Percentiles rank a stretch among this genome's conserved stretches.
These are phyloP conservation scores for Oehlia diaphana DNA, from an alignment of 192 early-diverging fungal species.

Conservation along the genomic window DNA sequence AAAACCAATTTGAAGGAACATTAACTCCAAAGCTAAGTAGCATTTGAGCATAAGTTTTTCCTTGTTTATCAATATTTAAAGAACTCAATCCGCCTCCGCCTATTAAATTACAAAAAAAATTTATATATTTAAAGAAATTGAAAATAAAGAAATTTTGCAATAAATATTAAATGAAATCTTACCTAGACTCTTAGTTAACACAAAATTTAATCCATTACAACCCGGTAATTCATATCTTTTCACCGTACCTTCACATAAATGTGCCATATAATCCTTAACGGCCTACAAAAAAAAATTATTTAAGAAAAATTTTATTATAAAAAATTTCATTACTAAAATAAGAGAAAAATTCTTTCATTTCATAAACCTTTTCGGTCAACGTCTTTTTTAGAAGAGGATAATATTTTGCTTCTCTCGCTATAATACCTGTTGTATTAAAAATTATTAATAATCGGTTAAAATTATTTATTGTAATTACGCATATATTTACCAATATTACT, in stretches of 20 bases:
- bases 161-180: slow-evolving; percentile 23
- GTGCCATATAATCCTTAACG: slow-evolving; percentile 55
- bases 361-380: slow-evolving; percentile 45
- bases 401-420: slow-evolving; percentile 58
- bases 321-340: neutral
- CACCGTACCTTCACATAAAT: slow-evolving; percentile 60
- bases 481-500: slow-evolving; percentile 45
- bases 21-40: slow-evolving; percentile 54
- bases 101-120: slow-evolving; percentile 12
- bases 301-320: neutral
- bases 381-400: slow-evolving; percentile 54
- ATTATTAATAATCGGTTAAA: neutral
- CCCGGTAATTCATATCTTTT: slow-evolving; percentile 63
- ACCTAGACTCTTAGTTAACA: slow-evolving; percentile 59
- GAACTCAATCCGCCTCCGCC: slow-evolving; percentile 65
- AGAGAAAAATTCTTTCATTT: neutral
- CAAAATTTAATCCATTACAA: slow-evolving; percentile 60
- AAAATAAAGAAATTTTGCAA: neutral
- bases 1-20: slow-evolving; percentile 45
- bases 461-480: neutral
- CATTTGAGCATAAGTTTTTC: slow-evolving; percentile 69
- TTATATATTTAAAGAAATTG: no score
- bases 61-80: slow-evolving; percentile 61
- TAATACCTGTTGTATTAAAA: slow-evolving; percentile 38
- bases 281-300: slow-evolving; percentile 17